These are phyloP conservation scores for Populus deltoides DNA, from an alignment of 345 rosid genomes.

Conservation along the genomic window DNA sequence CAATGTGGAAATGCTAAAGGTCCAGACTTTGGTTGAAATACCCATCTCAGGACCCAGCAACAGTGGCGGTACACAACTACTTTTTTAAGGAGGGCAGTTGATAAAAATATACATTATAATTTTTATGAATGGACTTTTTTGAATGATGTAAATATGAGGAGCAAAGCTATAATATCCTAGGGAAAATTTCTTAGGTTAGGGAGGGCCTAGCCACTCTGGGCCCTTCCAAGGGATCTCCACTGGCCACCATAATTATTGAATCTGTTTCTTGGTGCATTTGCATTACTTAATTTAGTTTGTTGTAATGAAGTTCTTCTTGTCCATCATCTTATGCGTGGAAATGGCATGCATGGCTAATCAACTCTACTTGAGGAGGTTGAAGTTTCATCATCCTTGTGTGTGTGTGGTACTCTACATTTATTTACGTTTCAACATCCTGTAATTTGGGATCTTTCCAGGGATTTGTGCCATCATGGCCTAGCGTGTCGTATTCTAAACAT, in stretches of 20 bases:
- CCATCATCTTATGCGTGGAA: not conserved
- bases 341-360: not conserved
- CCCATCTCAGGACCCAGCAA: no score
- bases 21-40: no score
- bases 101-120: no score
- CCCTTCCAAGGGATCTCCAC: no score
- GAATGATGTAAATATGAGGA: no score
- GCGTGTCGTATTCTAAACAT: conserved; percentile 62
- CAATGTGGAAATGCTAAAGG: no score
- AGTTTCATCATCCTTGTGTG: not conserved
- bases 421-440: conserved; percentile 19
- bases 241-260: not conserved
- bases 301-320: not conserved
- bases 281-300: not conserved
- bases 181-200: no score
- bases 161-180: no score
- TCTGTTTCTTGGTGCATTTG: not conserved
- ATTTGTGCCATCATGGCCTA: conserved; percentile 47
- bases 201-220: no score
- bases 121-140: no score
- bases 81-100: no score
- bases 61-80: no score
- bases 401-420: not conserved
- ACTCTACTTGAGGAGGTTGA: conserved; percentile 4
- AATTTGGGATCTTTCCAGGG: conserved; percentile 63